Conservation (phyloP, 179 eudicot species). For the Beta corolliflora region DNA sequence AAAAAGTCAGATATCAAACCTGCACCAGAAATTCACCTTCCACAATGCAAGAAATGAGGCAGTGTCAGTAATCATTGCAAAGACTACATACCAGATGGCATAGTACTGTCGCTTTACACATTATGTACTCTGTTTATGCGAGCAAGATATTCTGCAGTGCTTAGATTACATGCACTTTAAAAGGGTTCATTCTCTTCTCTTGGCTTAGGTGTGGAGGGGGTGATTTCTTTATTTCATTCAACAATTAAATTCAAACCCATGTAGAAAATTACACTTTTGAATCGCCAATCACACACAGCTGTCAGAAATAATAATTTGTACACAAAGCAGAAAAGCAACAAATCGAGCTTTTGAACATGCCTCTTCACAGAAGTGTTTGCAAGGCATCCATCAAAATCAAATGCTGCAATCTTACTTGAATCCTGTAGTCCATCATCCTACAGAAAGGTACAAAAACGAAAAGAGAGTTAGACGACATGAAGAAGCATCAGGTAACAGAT, state of each 20-base stretch:
- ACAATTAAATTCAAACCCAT: background rate
- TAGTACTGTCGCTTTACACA: background rate
- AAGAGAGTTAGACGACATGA: constrained; percentile 9
- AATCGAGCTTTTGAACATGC: constrained; percentile 34
- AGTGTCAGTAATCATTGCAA: constrained; percentile 1
- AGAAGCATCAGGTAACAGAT: background rate
- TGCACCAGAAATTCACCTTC: background rate
- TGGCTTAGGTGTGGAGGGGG: background rate
- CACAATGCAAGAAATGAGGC: background rate
- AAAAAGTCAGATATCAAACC: background rate
- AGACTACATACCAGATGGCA: background rate
- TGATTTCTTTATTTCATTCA: background rate
- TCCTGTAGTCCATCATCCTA: constrained; percentile 84
- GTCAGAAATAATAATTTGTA: background rate
- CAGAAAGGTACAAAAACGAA: constrained; percentile 11
- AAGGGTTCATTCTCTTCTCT: background rate
- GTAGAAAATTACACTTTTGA: background rate
- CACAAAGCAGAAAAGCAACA: background rate
- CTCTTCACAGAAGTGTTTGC: constrained; percentile 78
- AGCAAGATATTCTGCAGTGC: background rate
- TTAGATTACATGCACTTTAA: background rate
- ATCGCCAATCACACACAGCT: background rate
- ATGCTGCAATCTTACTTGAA: constrained; percentile 86
- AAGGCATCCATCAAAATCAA: constrained; percentile 98
- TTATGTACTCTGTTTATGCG: background rate